Evolutionary conservation across 75 land plant species (phyloP), one percentile per base, ranked within the genome.

Genomic region (Pinus tabuliformis): DNA sequence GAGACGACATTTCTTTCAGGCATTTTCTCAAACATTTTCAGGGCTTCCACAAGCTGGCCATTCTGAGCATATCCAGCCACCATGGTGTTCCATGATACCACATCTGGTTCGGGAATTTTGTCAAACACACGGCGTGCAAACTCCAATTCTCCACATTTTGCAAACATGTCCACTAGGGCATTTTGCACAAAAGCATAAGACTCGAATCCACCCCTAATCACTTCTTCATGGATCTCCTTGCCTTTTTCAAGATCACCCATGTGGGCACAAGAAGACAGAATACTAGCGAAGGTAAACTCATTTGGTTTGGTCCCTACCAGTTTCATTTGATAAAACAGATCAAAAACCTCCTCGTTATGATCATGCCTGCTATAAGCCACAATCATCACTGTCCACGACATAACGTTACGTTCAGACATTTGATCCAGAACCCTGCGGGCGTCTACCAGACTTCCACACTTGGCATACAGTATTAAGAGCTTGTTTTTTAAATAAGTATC

Each of bases 311-410:
- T 6, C 0, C 77, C 83, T 52, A 77, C 60, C 15, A 11, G 18
- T 63, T 21, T 63, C 65, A 89, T 74, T n/a, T 82, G 62, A 45
- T 72, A 39, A 68, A 80, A 91, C 62, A 80, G 59, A 4, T 70
- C 57, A 59, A 89, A 72, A 21, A 83, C 87, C 33, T 81, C 65
- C 24, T 73, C 45, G 6, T 77, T 74, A 57, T 81, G 74, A 20
- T 87, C 93, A 64, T 30, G 37, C 26, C 86, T 86, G 7, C 85
- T 66, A 83, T 83, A 89, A 4, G 83, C 92, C 60, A 75, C 79
- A 57, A 91, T 89, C 77, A 91, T 37, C 49, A 90, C 82, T 83
- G 83, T 91, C 87, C 91, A 91, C 37, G 87, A 81, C 22, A 89
- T 82, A 22, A 85, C 58, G 76, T 89, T 88, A 62, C 81, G 81